Conservation (phyloP, 1,284 basidiomycete genomes). For the Wallemia hederae region DNA sequence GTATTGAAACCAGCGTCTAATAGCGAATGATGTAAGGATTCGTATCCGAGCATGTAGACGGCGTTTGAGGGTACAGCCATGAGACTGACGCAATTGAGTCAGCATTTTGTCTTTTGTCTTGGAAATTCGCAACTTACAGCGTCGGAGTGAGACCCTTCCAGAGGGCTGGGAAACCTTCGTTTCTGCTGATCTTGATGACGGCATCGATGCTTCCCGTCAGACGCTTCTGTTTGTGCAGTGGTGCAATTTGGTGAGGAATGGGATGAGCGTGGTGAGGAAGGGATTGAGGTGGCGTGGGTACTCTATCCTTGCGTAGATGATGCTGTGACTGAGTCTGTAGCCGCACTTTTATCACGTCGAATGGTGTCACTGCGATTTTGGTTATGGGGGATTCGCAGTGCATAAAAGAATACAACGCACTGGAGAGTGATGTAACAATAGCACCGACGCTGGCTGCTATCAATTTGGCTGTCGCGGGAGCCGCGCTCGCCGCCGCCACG, state of each 20-base stretch:
- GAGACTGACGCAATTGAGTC: constrained; percentile 21
- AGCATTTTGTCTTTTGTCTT: neutral
- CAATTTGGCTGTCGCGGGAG: constrained; percentile 34
- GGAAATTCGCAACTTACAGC: constrained; percentile 26
- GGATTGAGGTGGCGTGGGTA: constrained; percentile 12
- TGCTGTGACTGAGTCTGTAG: constrained; percentile 42
- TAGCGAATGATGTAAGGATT: constrained; percentile 30
- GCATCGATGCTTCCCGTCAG: constrained; percentile 57
- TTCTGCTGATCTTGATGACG: constrained; percentile 39
- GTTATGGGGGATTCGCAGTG: neutral
- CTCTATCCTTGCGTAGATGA: constrained; percentile 9
- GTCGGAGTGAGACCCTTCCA: constrained; percentile 76
- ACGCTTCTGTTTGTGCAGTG: constrained; percentile 12
- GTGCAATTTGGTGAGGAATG: neutral
- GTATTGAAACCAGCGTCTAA: constrained; percentile 17
- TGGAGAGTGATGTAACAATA: constrained; percentile 50
- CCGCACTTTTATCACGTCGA: constrained; percentile 80
- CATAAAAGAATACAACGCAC: constrained; percentile 20
- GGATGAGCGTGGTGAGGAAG: constrained; percentile 1
- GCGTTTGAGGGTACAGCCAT: constrained; percentile 83
- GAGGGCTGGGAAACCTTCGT: constrained; percentile 43
- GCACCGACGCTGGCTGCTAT: constrained; percentile 52
- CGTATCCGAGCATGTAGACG: constrained; percentile 87
- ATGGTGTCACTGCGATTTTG: constrained; percentile 68
- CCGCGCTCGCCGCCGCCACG: too few species aligned